Evolutionary conservation across 345 rosid genomes (phyloP), one percentile per base, ranked within the genome.

Genomic region (Sisymbrium irio): DNA sequence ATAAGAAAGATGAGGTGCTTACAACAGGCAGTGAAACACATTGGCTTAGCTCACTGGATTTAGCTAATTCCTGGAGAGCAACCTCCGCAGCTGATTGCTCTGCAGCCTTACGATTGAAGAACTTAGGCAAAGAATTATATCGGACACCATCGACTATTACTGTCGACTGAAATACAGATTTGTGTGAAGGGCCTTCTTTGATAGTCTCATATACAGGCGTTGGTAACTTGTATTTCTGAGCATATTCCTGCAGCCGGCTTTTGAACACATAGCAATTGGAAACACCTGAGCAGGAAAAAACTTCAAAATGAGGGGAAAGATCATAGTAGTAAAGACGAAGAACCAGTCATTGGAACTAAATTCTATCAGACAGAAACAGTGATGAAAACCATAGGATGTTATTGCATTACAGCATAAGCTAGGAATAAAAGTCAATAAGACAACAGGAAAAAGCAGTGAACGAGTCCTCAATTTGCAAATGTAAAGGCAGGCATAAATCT

Each of bases 31-130:
- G 87, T 42, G 96, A 82, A 65, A 86, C 84, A 82, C 80, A 62
- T 53, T 82, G 73, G 47, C 74, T 67, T 47, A 84, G 78, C 71
- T 84, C 84, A 61, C 87, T 86, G 40, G 86, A 72, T 69, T 88
- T 95, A 1, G 91, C 78, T 60, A 92, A 67, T 79, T 86, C 94
- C 63, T 46, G 7, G 27, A 95, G 89, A 67, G 98, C 97, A 64
- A 90, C 92, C 83, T 90, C 98, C 0, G 98, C 98, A 76, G 98
- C 98, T 8, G 99, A 92, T 39, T 95, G 98, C 80, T 95, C 98
- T 0, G 99, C 97, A 65, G 98, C 97, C 83, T 92, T 92, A 56
- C 98, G 90, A 75, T 92, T 95, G 71, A 77, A 87, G 80, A 95
- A 92, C 19, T 97, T 92, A 27, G 89, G 92, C 79, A 95, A 78